Conservation (phyloP, 1,284 basidiomycete genomes). For the Puccinia coronata region DNA sequence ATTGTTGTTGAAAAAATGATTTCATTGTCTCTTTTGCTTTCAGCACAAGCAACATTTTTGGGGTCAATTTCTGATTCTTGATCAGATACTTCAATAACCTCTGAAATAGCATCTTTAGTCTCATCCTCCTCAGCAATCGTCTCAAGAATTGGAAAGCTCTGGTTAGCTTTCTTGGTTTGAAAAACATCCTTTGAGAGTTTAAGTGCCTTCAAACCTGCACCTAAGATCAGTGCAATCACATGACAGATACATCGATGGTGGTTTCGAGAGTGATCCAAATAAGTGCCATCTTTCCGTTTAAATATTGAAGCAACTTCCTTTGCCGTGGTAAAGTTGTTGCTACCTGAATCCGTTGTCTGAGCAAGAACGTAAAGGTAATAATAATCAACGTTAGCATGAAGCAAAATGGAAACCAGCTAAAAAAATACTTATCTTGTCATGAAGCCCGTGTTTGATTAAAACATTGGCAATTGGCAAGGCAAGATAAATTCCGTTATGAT, state of each 20-base stretch:
- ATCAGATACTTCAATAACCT: not conserved
- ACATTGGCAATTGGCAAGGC: not conserved
- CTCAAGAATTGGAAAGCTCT: not conserved
- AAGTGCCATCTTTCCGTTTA: not conserved
- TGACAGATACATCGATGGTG: not conserved
- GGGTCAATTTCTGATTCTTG: not conserved
- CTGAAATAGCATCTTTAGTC: not conserved
- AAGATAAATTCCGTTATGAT: no score
- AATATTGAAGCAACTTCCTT: not conserved
- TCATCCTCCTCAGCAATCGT: not conserved
- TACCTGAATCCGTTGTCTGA: slow-evolving; percentile 1
- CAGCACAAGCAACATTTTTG: not conserved
- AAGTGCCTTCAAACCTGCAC: not conserved
- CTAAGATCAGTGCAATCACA: no score
- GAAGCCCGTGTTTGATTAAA: no score
- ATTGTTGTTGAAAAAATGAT: not conserved
- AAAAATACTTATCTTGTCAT: not conserved
- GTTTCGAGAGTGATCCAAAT: not conserved
- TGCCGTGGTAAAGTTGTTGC: slow-evolving; percentile 23
- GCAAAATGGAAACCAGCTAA: not conserved
- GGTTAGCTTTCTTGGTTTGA: not conserved
- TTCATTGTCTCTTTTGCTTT: no score
- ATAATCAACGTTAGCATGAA: not conserved
- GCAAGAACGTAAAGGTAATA: not conserved
- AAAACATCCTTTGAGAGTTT: not conserved